A percentile compares a stretch with the other conserved stretches of the same genome.
Evolutionary conservation across 2,329 filamentous ascomycete species (phyloP).

Genomic region (Diaporthe caulivora): DNA sequence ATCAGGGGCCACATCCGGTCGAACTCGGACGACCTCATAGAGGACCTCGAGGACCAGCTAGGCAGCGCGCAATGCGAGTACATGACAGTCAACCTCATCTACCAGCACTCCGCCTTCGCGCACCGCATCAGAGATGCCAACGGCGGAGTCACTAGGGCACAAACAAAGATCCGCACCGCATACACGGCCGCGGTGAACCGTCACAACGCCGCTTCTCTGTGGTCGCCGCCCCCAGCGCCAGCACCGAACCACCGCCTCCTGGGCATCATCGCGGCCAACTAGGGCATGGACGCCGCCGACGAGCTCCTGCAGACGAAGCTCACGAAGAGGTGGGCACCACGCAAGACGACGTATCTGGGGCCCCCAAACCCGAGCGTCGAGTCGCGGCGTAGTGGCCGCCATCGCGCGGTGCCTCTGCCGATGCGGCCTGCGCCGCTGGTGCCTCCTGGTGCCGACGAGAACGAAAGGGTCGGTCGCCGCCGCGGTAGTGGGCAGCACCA

Average conservation of each 20-base stretch:
- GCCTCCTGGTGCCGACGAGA: not conserved
- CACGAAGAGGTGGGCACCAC: slow-evolving; percentile 29
- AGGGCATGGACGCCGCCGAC: slow-evolving; percentile 59
- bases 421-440: not conserved
- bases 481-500: slow-evolving; percentile 30
- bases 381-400: not conserved
- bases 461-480: slow-evolving; percentile 26
- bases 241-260: slow-evolving; percentile 54
- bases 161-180: slow-evolving; percentile 66
- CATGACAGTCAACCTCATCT: slow-evolving; percentile 64
- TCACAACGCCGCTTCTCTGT: slow-evolving; percentile 61
- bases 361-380: not conserved
- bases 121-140: not conserved
- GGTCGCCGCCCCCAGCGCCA: slow-evolving; percentile 60
- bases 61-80: slow-evolving; percentile 62
- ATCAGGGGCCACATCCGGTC: slow-evolving; percentile 48
- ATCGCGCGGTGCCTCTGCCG: slow-evolving; percentile 4
- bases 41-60: slow-evolving; percentile 69
- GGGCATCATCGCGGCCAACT: slow-evolving; percentile 61
- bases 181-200: slow-evolving; percentile 64
- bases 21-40: slow-evolving; percentile 67
- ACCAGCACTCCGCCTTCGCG: slow-evolving; percentile 69
- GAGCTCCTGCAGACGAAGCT: slow-evolving; percentile 54
- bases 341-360: slow-evolving; percentile 38
- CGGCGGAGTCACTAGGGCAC: slow-evolving; percentile 53